Evolutionary conservation across 371 early-diverging fungal species (phyloP).

Genomic region (Rhizopus sp.): DNA sequence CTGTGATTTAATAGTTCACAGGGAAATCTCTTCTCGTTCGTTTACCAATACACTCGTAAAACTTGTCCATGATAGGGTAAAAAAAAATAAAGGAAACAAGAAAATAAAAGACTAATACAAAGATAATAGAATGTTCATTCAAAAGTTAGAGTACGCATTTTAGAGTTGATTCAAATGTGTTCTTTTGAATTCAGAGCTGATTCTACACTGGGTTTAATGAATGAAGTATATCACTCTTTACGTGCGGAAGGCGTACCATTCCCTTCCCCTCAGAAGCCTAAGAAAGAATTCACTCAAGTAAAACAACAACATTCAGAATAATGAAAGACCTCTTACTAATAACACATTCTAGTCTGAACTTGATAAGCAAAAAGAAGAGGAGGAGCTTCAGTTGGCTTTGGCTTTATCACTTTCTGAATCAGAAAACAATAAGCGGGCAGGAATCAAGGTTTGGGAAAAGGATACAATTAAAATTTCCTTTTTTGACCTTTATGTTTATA

Average conservation of each 20-base stretch:
- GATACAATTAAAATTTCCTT: constrained; percentile 12
- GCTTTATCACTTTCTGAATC: constrained; percentile 85
- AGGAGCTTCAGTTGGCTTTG: constrained; percentile 88
- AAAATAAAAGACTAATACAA: neutral
- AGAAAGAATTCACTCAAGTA: constrained; percentile 70
- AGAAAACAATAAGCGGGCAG: constrained; percentile 44
- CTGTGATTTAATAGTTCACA: constrained; percentile 77
- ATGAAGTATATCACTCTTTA: constrained; percentile 78
- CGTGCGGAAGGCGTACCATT: constrained; percentile 68
- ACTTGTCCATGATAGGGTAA: constrained; percentile 72
- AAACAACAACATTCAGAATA: neutral
- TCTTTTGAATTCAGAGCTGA: constrained; percentile 83
- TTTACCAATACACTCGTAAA: constrained; percentile 84
- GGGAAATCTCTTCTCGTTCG: constrained; percentile 84
- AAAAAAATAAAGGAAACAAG: neutral
- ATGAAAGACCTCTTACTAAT: neutral
- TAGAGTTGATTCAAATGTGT: constrained; percentile 91
- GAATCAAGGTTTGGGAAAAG: constrained; percentile 34
- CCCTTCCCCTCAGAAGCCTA: constrained; percentile 81
- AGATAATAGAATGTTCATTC: constrained; percentile 65
- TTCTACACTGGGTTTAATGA: constrained; percentile 82
- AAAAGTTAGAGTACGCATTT: constrained; percentile 73
- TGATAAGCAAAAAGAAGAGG: constrained; percentile 86
- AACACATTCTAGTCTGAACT: constrained; percentile 50
- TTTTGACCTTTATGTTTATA: constrained; percentile 4